Evolutionary conservation across 2,329 filamentous ascomycete genomes (phyloP).

Genomic region (Scedosporium dehoogii): DNA sequence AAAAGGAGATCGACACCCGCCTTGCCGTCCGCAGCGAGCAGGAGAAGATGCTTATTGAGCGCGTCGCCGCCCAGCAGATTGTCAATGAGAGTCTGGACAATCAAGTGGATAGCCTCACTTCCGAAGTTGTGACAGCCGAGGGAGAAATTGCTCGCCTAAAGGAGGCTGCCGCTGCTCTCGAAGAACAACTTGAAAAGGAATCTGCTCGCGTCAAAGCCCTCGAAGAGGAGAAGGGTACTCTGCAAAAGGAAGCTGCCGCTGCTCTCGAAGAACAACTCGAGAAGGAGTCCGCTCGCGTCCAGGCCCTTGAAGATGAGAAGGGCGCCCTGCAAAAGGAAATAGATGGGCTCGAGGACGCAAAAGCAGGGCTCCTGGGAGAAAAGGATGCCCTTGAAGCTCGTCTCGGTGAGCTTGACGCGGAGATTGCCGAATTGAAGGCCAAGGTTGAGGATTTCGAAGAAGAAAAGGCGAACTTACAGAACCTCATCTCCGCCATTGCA

Average conservation of each 20-base stretch:
- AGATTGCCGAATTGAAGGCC: conserved; percentile 1
- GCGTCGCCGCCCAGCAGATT: conserved; percentile 4
- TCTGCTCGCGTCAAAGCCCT: background rate
- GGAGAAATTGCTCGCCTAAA: background rate
- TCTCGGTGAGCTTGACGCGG: background rate
- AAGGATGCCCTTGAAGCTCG: conserved; percentile 1
- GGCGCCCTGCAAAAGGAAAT: background rate
- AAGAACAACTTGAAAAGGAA: background rate
- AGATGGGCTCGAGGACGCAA: background rate
- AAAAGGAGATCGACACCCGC: background rate
- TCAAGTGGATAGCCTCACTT: background rate
- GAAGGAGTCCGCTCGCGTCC: background rate
- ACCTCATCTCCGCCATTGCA: background rate
- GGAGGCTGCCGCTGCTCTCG: background rate
- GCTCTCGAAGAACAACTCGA: background rate
- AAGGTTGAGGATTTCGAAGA: background rate
- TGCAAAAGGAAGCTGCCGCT: background rate
- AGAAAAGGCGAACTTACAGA: background rate
- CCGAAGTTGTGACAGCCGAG: background rate
- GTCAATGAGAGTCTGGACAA: conserved; percentile 1
- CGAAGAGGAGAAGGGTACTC: background rate
- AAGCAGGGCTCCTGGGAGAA: background rate
- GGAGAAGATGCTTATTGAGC: conserved; percentile 4
- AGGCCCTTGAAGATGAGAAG: conserved; percentile 4
- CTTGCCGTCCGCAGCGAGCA: conserved; percentile 1